Conservation (phyloP, 345 rosid genomes). For the Reutealis trisperma region DNA sequence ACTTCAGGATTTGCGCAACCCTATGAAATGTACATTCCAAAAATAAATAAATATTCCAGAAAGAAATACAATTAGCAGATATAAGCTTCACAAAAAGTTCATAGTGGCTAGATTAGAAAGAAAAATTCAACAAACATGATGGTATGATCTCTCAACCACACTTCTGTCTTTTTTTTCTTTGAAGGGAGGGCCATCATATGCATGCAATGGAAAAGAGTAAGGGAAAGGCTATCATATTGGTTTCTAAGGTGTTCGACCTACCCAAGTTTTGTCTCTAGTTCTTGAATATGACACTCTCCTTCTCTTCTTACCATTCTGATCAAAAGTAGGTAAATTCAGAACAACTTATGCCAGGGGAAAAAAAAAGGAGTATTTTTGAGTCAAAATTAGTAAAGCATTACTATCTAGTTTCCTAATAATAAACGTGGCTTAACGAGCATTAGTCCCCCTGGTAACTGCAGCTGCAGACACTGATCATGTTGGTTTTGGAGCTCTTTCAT, state of each 20-base stretch:
- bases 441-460: conserved; percentile 20
- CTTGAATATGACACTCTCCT: conserved; percentile 7
- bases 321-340: conserved; percentile 6
- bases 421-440: neutral
- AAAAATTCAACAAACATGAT: neutral
- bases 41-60: conserved; percentile 12
- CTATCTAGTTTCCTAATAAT: neutral
- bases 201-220: neutral
- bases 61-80: conserved; percentile 7
- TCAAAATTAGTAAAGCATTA: neutral
- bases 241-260: conserved; percentile 7
- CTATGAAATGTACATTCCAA: conserved; percentile 19
- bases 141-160: neutral
- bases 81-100: neutral
- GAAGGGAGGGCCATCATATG: neutral
- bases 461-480: conserved; percentile 3
- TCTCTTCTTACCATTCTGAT: conserved; percentile 27
- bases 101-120: neutral
- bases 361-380: neutral
- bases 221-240: neutral
- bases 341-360: neutral
- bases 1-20: conserved; percentile 20
- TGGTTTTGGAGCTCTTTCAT: conserved; percentile 16
- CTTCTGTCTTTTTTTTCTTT: neutral
- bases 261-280: conserved; percentile 21